Evolutionary conservation across 768 basidiomycete species (phyloP), one percentile per base, ranked within the genome.

Genomic region (Tulasnella sp.): DNA sequence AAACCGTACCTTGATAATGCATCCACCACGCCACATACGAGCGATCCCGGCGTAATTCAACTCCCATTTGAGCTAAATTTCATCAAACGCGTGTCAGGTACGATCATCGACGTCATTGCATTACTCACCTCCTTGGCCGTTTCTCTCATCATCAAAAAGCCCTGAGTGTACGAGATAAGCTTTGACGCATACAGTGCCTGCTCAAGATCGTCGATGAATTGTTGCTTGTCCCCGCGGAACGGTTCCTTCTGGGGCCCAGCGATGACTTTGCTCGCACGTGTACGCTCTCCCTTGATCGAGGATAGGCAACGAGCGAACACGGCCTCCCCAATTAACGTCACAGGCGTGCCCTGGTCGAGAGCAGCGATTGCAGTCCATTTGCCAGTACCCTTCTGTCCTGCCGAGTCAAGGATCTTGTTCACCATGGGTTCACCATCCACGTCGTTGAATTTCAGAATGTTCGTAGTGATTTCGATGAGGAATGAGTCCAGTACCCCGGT

Each of bases 351-450:
- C 63, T 88, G 84, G 53, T 99, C 96, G 63, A 99, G 82, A 59
- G 96, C 96, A 64, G 84, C 84, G 66, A 97, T 86, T 57, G 96
- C 96, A 56, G 96, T 99, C 96, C 96, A 99, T 74, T 99, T 99
- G 58, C 96, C 92, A 61, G 96, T 99, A 68, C 96, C 96, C 74
- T 99, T 99, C 72, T 99, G 96, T 36, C 94, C 94, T 59, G 96
- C 96, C 66, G 86, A 70, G 71, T 99, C 96, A 63, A 96, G 79
- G 66, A 99, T 94, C 74, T 98, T 99, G 65, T 75, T 76, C 62
- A 99, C 82, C 63, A 98, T 80, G 48, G 91, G 86, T 65, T 78
- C 78, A 58, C 92, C 94, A 68, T 98, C 94, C 55, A 89, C 86
- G 66, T 98, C 96, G 69, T 93, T 91, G 79, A 88, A 97, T 67